A percentile compares a stretch with the other conserved stretches of the same genome.
Conservation (phyloP, 192 early-diverging fungal genomes). For the Gaertneriomyces sp. region DNA sequence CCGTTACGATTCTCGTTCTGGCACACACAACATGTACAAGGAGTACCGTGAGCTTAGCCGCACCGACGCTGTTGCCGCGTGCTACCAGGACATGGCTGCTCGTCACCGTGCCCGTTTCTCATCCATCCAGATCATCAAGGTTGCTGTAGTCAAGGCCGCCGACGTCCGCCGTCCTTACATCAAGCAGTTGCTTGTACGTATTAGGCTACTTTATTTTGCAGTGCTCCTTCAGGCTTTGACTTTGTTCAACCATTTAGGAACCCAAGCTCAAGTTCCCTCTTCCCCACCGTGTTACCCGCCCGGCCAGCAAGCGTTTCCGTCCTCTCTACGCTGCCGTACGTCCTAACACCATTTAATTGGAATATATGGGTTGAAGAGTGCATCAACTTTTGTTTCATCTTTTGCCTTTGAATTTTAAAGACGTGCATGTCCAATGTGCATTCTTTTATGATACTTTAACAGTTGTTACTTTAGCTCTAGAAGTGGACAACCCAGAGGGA, state of each 20-base stretch:
- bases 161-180: conserved; percentile 98
- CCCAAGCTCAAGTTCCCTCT: conserved; percentile 95
- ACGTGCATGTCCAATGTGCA: no score
- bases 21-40: conserved; percentile 99
- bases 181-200: conserved; percentile 78
- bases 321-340: conserved; percentile 85
- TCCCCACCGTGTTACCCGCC: conserved; percentile 89
- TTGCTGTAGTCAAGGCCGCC: conserved; percentile 80
- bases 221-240: conserved; percentile 23
- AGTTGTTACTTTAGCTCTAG: no score
- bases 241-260: conserved; percentile 29
- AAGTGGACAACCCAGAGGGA: no score
- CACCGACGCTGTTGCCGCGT: conserved; percentile 50
- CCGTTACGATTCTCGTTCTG: conserved; percentile 98
- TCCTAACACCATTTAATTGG: conserved; percentile 84
- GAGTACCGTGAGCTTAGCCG: conserved; percentile 98
- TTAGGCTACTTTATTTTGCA: conserved; percentile 3
- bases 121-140: conserved; percentile 99
- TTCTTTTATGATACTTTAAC: no score
- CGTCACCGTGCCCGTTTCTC: conserved; percentile 96
- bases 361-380: no score
- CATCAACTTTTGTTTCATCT: no score
- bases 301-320: conserved; percentile 76
- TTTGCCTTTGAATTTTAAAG: no score
- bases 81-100: conserved; percentile 98